A percentile compares a stretch with the other conserved stretches of the same genome.
These are phyloP conservation scores for Lepidium africanum DNA, from an alignment of 345 rosid genomes.

Conservation along the genomic window DNA sequence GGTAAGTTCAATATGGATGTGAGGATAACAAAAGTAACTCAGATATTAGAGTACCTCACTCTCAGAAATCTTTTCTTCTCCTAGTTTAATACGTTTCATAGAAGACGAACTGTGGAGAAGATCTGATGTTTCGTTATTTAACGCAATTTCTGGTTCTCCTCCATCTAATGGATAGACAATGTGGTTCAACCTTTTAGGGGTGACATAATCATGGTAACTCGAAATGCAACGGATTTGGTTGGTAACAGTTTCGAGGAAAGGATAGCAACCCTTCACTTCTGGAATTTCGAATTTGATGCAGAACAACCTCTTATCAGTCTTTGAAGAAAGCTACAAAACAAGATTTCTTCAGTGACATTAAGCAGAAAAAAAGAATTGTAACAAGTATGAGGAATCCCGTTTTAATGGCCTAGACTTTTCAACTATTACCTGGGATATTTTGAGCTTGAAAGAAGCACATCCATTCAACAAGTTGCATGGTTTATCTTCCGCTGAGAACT, in stretches of 20 bases:
- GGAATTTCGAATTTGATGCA: constrained; percentile 51
- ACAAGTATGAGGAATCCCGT: not conserved
- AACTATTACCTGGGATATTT: constrained; percentile 62
- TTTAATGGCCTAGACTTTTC: not conserved
- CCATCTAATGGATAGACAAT: constrained; percentile 16
- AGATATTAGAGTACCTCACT: constrained; percentile 24
- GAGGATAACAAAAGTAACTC: not conserved
- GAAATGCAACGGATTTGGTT: constrained; percentile 67
- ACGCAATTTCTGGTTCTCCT: not conserved
- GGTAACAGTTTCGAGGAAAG: constrained; percentile 59
- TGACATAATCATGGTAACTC: constrained; percentile 34
- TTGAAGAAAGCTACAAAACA: constrained; percentile 64
- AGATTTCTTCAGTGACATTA: not conserved
- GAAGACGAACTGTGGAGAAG: constrained; percentile 26
- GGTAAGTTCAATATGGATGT: not conserved
- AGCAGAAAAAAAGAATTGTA: not conserved
- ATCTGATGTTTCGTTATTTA: constrained; percentile 34
- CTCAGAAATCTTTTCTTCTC: constrained; percentile 31
- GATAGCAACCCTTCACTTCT: constrained; percentile 39
- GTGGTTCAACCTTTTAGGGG: constrained; percentile 43
- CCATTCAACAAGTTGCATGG: constrained; percentile 58
- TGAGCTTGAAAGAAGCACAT: constrained; percentile 71
- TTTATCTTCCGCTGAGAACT: constrained; percentile 54
- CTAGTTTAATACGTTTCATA: constrained; percentile 56
- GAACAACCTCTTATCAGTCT: constrained; percentile 70